A percentile compares a stretch with the other conserved stretches of the same genome.
Evolutionary conservation across 306 rosid genomes (phyloP).

Genomic region (Glycine latifolia): DNA sequence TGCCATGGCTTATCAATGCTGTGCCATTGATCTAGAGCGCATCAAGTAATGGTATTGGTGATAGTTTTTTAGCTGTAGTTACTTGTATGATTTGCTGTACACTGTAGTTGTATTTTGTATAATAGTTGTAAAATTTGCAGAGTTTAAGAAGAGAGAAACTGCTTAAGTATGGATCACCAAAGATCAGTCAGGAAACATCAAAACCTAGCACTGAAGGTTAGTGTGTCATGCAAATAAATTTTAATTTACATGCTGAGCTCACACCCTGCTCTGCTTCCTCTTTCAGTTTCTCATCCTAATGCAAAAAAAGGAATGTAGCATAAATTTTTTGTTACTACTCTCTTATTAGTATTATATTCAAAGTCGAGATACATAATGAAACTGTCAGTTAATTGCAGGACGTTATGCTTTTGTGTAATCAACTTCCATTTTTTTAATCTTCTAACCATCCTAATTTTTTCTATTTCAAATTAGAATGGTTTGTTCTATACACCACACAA

Average conservation of each 20-base stretch:
- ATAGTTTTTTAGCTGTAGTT: constrained; percentile 35
- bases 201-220: constrained; percentile 63
- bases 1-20: not conserved
- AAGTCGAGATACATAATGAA: not conserved
- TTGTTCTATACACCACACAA: constrained; percentile 80
- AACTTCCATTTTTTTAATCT: constrained; percentile 36
- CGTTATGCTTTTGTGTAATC: not conserved
- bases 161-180: constrained; percentile 66
- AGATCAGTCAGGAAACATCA: constrained; percentile 60
- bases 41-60: constrained; percentile 17
- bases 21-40: constrained; percentile 3
- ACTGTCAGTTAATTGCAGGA: constrained; percentile 18
- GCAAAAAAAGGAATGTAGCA: constrained; percentile 28
- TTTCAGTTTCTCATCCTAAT: constrained; percentile 23
- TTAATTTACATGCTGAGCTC: constrained; percentile 12
- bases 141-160: constrained; percentile 84
- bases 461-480: constrained; percentile 67
- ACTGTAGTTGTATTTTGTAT: constrained; percentile 32
- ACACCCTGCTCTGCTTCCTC: constrained; percentile 22
- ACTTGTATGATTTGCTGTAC: constrained; percentile 1
- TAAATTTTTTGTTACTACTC: not conserved
- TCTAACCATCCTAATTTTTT: constrained; percentile 34
- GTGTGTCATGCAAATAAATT: constrained; percentile 37
- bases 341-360: not conserved
- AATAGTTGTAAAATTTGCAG: constrained; percentile 57